Base-by-base conservation (phyloP, 495 filamentous ascomycete genomes). In the Penicillium maclennaniae region DNA sequence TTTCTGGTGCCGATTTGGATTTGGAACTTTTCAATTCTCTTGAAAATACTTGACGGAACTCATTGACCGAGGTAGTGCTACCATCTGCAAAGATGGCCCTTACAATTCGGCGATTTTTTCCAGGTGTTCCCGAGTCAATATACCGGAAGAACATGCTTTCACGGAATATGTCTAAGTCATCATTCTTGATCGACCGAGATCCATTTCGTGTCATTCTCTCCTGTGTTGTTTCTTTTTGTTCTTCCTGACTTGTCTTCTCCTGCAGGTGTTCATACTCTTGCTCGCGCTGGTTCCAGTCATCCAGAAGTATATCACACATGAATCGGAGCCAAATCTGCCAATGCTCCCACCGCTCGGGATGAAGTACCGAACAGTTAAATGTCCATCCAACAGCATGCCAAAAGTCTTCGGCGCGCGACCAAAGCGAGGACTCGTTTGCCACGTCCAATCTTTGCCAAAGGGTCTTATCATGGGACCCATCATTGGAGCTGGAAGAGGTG, bases 361-460 rank as follows among this genome's bases (percentile, higher is more conserved):
- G 77, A 39, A 77, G 67, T 3, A 89, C 78, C 15, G 89, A 90
- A 70, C 93, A 98, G 58, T 91, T 92, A 67, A 97, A 95, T 0
- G 88, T 85, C 93, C 93, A 97, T 4, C 93, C 93, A 1, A 92
- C 83, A 0, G 87, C 79, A 38, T 87, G 81, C 89, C 95, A 98
- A 55, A 97, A 92, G 61, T 95, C 89, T 23, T 87, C 83, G 0
- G 85, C 89, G 17, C 81, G 77, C 15, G 71, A 67, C 82, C 88
- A 95, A 6, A 97, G 44, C 3, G 87, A 82, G 9, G 82, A 81
- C n/a, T 76, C 70, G 20, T 81, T 78, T 1, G 82, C 85, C 25
- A 92, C 68, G 0, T 79, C 74, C 15, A 78, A 69, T 20, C 76
- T 71, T 26, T 72, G 55, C 37, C 76, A 76, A 12, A 74, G 77